Percentiles rank a stretch among this genome's conserved stretches.
Conservation (phyloP, 345 rosid genomes). For the Turnera subulata region DNA sequence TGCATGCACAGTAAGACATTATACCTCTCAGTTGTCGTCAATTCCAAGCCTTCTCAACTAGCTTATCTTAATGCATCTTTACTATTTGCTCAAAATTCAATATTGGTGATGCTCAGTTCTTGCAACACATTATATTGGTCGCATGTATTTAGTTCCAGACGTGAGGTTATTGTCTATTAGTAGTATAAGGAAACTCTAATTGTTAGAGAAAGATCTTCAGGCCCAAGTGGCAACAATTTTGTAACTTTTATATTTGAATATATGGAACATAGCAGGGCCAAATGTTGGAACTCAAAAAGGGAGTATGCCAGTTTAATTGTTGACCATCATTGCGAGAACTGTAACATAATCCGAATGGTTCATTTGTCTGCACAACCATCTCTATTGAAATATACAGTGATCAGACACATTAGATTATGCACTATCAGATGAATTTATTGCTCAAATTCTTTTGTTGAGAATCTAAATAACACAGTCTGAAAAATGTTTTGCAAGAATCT, state of each 20-base stretch:
- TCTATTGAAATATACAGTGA: conserved; percentile 5
- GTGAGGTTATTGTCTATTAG: background rate
- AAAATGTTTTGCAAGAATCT: no score
- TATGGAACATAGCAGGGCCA: background rate
- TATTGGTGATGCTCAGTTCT: background rate
- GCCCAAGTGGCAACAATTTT: background rate
- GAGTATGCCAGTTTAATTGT: no score
- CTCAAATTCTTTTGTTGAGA: no score
- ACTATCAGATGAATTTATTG: background rate
- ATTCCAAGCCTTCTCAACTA: background rate
- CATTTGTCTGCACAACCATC: background rate
- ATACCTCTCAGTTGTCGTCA: background rate
- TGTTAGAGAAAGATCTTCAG: conserved; percentile 1
- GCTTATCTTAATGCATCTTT: background rate
- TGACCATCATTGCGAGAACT: background rate
- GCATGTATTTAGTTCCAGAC: no score
- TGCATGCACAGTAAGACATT: background rate
- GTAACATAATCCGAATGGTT: background rate
- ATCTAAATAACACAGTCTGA: no score
- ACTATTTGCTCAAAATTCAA: background rate
- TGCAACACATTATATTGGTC: background rate
- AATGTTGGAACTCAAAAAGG: background rate
- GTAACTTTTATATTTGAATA: background rate
- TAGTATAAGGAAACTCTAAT: background rate
- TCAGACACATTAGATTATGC: background rate